phyloP scores from a whole-genome alignment of 768 basidiomycete species.

The Panaeolus cyanescens region DNA sequence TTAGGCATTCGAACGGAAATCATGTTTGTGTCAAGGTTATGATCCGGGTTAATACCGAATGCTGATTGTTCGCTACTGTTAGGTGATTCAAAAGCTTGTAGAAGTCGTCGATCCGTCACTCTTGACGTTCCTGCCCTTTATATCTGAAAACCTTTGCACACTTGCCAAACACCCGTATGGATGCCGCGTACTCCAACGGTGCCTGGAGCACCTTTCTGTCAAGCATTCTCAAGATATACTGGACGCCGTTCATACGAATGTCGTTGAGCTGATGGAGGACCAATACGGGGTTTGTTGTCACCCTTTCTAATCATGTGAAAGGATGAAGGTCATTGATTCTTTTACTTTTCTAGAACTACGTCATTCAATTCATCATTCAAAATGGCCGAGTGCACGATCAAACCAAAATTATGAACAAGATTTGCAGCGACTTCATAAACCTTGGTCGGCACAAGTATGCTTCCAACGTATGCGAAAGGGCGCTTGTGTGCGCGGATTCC shows the following conservation, averaged over 20 bases:
- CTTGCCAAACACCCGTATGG: conserved; percentile 90
- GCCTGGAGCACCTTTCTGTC: conserved; percentile 81
- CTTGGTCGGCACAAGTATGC: conserved; percentile 92
- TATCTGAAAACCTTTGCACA: conserved; percentile 77
- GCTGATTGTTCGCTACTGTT: conserved; percentile 3
- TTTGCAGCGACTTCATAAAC: conserved; percentile 76
- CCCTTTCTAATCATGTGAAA: neutral
- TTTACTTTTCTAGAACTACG: conserved; percentile 72
- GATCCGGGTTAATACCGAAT: conserved; percentile 5
- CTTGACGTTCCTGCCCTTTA: conserved; percentile 71
- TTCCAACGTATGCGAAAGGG: conserved; percentile 95
- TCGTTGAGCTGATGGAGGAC: conserved; percentile 79
- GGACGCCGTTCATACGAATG: conserved; percentile 78
- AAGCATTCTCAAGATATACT: conserved; percentile 69
- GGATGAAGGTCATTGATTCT: conserved; percentile 1
- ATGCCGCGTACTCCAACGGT: conserved; percentile 92
- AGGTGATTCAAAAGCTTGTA: conserved; percentile 90
- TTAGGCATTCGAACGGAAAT: conserved; percentile 91
- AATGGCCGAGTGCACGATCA: conserved; percentile 74
- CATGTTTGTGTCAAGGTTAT: conserved; percentile 69
- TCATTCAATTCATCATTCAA: conserved; percentile 91
- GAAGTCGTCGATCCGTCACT: conserved; percentile 78
- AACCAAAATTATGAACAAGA: conserved; percentile 60
- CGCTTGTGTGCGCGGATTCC: conserved; percentile 63
- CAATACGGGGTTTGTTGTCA: conserved; percentile 76